phyloP scores from a whole-genome alignment of 768 basidiomycete species.

The Amanita muscaria region DNA sequence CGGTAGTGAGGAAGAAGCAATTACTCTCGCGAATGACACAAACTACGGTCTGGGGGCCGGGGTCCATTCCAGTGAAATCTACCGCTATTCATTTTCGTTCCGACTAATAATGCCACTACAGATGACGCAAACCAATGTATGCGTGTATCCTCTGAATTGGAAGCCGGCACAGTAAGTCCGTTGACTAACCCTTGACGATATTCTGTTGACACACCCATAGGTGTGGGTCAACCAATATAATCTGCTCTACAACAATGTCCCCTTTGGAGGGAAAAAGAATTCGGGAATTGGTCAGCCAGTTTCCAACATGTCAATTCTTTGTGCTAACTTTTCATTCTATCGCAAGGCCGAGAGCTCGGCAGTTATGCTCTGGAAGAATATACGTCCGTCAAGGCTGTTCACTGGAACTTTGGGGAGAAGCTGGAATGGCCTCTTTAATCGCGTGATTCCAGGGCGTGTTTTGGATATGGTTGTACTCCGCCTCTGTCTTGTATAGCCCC shows the following conservation, averaged over 20 bases:
- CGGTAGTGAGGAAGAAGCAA: conserved; percentile 80
- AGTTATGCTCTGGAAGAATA: conserved; percentile 81
- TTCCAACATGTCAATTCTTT: not conserved
- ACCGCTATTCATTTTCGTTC: not conserved
- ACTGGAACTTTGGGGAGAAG: conserved; percentile 83
- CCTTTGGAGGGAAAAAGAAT: conserved; percentile 94
- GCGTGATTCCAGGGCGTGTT: not conserved
- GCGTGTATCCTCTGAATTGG: conserved; percentile 75
- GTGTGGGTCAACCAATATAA: conserved; percentile 94
- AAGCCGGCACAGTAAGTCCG: conserved; percentile 75
- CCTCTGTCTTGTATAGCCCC: no score
- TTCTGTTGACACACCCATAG: conserved; percentile 24
- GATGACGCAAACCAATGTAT: conserved; percentile 85
- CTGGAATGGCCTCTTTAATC: conserved; percentile 67
- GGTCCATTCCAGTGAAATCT: conserved; percentile 67
- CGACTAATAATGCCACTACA: conserved; percentile 18
- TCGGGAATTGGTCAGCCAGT: conserved; percentile 65
- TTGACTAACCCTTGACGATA: conserved; percentile 3
- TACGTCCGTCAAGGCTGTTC: conserved; percentile 72
- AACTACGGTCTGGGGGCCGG: conserved; percentile 89
- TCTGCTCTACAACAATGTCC: conserved; percentile 75
- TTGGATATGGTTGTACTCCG: no score
- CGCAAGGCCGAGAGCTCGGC: conserved; percentile 76
- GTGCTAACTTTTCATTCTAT: conserved; percentile 7
- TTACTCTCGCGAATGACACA: conserved; percentile 79